Conservation (phyloP, 805 yeast species). For the Ogataea parapolymorpha region DNA sequence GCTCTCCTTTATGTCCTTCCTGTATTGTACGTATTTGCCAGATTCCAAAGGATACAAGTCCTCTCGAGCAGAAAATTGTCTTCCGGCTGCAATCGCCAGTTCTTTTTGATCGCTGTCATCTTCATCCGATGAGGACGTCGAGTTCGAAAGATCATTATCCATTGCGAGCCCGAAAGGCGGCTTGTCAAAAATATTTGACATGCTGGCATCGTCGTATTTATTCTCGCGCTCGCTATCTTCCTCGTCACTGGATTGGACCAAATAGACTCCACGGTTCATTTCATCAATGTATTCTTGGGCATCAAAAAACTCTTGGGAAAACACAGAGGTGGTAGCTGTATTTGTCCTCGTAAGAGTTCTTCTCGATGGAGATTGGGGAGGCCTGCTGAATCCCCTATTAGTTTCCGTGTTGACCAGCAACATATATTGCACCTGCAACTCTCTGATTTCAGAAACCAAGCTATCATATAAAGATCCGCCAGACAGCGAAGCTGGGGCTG, state of each 20-base stretch:
- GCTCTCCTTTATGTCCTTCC: constrained; percentile 57
- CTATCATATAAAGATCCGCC: constrained; percentile 12
- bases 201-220: constrained; percentile 12
- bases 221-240: constrained; percentile 19
- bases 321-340: constrained; percentile 34
- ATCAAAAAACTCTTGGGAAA: constrained; percentile 59
- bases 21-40: constrained; percentile 44
- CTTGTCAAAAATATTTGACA: constrained; percentile 4
- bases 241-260: constrained; percentile 37
- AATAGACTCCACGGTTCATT: constrained; percentile 50
- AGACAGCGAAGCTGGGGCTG: not conserved
- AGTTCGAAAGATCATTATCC: constrained; percentile 4
- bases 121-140: constrained; percentile 14
- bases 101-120: constrained; percentile 15
- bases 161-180: constrained; percentile 7
- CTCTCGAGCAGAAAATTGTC: not conserved
- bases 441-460: constrained; percentile 16
- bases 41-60: constrained; percentile 70
- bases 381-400: constrained; percentile 21
- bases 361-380: constrained; percentile 22
- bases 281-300: constrained; percentile 63
- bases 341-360: constrained; percentile 25
- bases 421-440: constrained; percentile 25
- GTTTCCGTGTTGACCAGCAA: constrained; percentile 21
- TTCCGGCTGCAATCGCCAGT: not conserved